Conservation (phyloP, 495 filamentous ascomycete species). For the Penicillium ucsense region DNA sequence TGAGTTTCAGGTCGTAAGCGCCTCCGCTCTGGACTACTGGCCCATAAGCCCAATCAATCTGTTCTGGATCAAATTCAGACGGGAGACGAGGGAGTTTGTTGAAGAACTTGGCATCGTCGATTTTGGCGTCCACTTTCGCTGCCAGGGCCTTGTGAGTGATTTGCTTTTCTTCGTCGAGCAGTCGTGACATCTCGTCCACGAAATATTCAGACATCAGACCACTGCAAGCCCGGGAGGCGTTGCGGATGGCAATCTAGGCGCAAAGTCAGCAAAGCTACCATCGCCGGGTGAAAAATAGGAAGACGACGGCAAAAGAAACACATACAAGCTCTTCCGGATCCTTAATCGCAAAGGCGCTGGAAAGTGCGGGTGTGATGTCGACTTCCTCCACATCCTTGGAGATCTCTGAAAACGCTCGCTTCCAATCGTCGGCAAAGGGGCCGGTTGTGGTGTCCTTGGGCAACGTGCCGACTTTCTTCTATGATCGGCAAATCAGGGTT, state of each 20-base stretch:
- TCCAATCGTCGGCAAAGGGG: slow-evolving; percentile 95
- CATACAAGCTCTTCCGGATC: slow-evolving; percentile 82
- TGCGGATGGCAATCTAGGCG: slow-evolving; percentile 70
- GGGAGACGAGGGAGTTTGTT: slow-evolving; percentile 72
- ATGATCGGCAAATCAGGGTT: neutral
- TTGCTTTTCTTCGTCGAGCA: slow-evolving; percentile 92
- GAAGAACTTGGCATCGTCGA: slow-evolving; percentile 91
- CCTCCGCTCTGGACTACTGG: slow-evolving; percentile 95
- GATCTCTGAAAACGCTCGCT: slow-evolving; percentile 62
- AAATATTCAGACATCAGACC: slow-evolving; percentile 90
- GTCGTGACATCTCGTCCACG: slow-evolving; percentile 91
- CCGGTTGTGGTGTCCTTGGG: slow-evolving; percentile 75
- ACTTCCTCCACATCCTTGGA: slow-evolving; percentile 82
- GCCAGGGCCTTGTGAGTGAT: slow-evolving; percentile 80
- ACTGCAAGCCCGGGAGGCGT: slow-evolving; percentile 84
- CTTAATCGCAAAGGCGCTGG: slow-evolving; percentile 82
- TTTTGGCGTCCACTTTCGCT: slow-evolving; percentile 76
- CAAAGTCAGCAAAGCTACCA: neutral
- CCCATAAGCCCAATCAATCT: slow-evolving; percentile 87
- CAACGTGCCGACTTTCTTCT: slow-evolving; percentile 85
- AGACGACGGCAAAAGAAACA: neutral
- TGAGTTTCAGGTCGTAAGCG: slow-evolving; percentile 80
- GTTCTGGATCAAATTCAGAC: slow-evolving; percentile 74
- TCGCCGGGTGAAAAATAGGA: neutral
- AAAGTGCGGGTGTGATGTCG: slow-evolving; percentile 75